Evolutionary conservation across 768 basidiomycete genomes (phyloP).

Genomic region (Tricholoma furcatifolium): DNA sequence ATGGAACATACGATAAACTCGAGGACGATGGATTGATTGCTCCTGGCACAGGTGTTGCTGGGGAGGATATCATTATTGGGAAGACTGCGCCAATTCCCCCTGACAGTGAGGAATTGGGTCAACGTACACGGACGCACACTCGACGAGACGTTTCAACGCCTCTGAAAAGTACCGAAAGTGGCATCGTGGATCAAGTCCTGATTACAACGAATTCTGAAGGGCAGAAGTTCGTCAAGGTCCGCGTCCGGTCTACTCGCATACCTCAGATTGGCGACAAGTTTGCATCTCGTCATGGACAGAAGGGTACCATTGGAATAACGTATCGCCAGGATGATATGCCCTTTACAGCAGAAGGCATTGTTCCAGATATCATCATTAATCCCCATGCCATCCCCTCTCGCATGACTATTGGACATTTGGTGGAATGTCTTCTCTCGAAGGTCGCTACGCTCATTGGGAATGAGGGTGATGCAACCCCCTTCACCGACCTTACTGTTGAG

Average conservation of each 20-base stretch:
- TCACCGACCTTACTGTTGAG: conserved; percentile 97
- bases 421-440: conserved; percentile 96
- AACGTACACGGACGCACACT: conserved; percentile 89
- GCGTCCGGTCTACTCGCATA: conserved; percentile 92
- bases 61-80: conserved; percentile 99
- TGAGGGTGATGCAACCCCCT: conserved; percentile 98
- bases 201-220: conserved; percentile 96
- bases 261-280: conserved; percentile 99
- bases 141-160: conserved; percentile 97
- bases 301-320: conserved; percentile 99
- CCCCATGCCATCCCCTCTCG: conserved; percentile 99
- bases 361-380: conserved; percentile 97
- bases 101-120: conserved; percentile 96
- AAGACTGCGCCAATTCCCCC: conserved; percentile 97
- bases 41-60: conserved; percentile 90
- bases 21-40: conserved; percentile 96
- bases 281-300: conserved; percentile 98
- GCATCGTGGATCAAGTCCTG: conserved; percentile 96
- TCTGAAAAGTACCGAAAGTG: conserved; percentile 96
- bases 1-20: conserved; percentile 97
- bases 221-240: conserved; percentile 97
- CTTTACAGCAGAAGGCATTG: conserved; percentile 95
- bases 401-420: conserved; percentile 99
- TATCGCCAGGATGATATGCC: conserved; percentile 99
- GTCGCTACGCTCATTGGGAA: conserved; percentile 95